phyloP scores from a whole-genome alignment of 441 rosid species.

The Raphanus hybrid region DNA sequence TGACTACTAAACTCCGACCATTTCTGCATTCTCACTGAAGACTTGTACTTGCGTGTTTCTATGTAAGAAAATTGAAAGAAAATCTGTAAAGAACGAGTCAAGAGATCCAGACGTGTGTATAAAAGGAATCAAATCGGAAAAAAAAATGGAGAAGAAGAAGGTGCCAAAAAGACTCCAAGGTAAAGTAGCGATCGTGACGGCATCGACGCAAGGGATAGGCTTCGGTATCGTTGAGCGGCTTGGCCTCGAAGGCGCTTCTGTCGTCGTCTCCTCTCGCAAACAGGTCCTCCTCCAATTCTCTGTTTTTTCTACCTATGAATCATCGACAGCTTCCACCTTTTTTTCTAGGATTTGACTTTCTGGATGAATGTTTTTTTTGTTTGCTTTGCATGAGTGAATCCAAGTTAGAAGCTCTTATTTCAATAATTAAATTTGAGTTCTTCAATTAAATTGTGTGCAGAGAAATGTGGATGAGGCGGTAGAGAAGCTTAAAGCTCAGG shows the following conservation, averaged over 20 bases:
- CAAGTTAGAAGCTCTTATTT: neutral
- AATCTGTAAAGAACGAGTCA: neutral
- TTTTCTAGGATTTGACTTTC: neutral
- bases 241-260: slow-evolving; percentile 91
- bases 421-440: too few species aligned
- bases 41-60: too few species aligned
- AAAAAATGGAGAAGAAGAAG: slow-evolving; percentile 46
- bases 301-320: neutral
- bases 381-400: neutral
- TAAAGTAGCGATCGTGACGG: slow-evolving; percentile 86
- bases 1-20: too few species aligned
- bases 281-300: slow-evolving; percentile 48
- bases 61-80: neutral
- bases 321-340: neutral
- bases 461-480: slow-evolving; percentile 84
- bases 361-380: neutral
- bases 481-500: slow-evolving; percentile 63
- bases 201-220: slow-evolving; percentile 95
- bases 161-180: slow-evolving; percentile 63
- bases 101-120: neutral
- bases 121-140: neutral
- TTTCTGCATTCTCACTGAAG: too few species aligned
- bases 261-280: slow-evolving; percentile 89
- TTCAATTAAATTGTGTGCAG: slow-evolving; percentile 42
- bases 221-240: slow-evolving; percentile 73